These are phyloP conservation scores for Gymnopilus junonius DNA, from an alignment of 768 basidiomycete species.

Conservation along the genomic window DNA sequence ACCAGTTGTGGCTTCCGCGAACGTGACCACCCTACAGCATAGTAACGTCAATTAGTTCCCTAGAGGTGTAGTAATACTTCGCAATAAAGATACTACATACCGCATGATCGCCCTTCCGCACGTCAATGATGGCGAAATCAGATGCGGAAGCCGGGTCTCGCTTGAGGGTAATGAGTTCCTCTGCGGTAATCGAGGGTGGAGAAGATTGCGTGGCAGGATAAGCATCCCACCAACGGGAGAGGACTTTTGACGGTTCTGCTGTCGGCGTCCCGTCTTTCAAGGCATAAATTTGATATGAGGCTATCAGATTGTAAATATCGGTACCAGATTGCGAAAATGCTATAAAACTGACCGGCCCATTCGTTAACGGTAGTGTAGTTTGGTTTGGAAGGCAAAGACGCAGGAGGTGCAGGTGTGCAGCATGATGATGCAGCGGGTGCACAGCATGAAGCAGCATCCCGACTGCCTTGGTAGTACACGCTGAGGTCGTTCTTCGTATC, in stretches of 20 bases:
- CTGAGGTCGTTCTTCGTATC: conserved; percentile 47
- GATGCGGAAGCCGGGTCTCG: conserved; percentile 13
- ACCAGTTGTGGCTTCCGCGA: conserved; percentile 50
- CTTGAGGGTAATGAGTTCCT: conserved; percentile 42
- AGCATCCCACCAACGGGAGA: conserved; percentile 58
- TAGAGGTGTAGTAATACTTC: not conserved
- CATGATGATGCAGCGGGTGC: conserved; percentile 18
- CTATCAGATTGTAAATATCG: conserved; percentile 24
- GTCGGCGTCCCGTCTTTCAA: conserved; percentile 30
- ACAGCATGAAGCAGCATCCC: conserved; percentile 18
- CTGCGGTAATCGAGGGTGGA: conserved; percentile 34
- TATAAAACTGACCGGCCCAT: conserved; percentile 42
- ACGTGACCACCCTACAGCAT: conserved; percentile 53
- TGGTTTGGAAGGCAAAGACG: conserved; percentile 11
- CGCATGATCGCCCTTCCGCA: conserved; percentile 48
- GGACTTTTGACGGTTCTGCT: conserved; percentile 25
- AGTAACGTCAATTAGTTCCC: not conserved
- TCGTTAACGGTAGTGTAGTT: conserved; percentile 47
- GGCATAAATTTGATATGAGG: conserved; percentile 52
- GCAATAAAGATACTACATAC: conserved; percentile 40
- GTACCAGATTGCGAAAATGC: not conserved
- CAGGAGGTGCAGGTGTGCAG: conserved; percentile 13
- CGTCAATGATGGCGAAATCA: conserved; percentile 52
- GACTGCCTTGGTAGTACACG: conserved; percentile 30
- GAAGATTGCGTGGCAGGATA: conserved; percentile 46